These are phyloP conservation scores for Nevesoporus exiguus DNA, from an alignment of 768 basidiomycete genomes.

Conservation along the genomic window DNA sequence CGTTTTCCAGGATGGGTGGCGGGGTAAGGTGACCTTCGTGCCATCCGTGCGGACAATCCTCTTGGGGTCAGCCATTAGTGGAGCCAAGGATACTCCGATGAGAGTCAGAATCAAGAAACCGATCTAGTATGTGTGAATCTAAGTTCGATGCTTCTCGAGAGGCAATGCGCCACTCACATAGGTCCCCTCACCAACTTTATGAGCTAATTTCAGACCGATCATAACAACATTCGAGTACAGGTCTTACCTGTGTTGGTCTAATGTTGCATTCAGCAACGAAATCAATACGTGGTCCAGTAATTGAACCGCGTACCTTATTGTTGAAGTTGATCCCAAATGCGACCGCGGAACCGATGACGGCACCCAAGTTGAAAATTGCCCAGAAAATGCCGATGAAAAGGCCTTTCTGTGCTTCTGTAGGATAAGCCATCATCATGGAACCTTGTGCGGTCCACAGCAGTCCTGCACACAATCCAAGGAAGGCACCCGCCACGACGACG, in stretches of 20 bases:
- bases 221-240: not conserved
- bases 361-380: slow-evolving; percentile 80
- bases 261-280: not conserved
- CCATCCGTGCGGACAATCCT: slow-evolving; percentile 76
- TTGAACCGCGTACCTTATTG: slow-evolving; percentile 44
- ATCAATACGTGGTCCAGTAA: not conserved
- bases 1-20: slow-evolving; percentile 73
- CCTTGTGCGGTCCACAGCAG: slow-evolving; percentile 84
- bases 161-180: slow-evolving; percentile 48
- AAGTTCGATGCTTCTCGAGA: not conserved
- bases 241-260: slow-evolving; percentile 31
- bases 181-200: slow-evolving; percentile 63
- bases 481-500: slow-evolving; percentile 65
- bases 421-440: slow-evolving; percentile 81
- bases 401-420: slow-evolving; percentile 77
- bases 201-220: slow-evolving; percentile 1
- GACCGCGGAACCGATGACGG: slow-evolving; percentile 74
- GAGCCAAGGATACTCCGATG: slow-evolving; percentile 63
- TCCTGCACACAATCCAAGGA: slow-evolving; percentile 69
- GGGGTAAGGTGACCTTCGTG: slow-evolving; percentile 56
- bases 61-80: slow-evolving; percentile 67
- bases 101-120: slow-evolving; percentile 70
- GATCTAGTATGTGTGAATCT: slow-evolving; percentile 45
- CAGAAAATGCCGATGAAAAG: slow-evolving; percentile 77
- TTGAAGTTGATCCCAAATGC: slow-evolving; percentile 70